These are phyloP conservation scores for Maudiozyma pseudohumilis DNA, from an alignment of 805 yeast species.

Conservation along the genomic window DNA sequence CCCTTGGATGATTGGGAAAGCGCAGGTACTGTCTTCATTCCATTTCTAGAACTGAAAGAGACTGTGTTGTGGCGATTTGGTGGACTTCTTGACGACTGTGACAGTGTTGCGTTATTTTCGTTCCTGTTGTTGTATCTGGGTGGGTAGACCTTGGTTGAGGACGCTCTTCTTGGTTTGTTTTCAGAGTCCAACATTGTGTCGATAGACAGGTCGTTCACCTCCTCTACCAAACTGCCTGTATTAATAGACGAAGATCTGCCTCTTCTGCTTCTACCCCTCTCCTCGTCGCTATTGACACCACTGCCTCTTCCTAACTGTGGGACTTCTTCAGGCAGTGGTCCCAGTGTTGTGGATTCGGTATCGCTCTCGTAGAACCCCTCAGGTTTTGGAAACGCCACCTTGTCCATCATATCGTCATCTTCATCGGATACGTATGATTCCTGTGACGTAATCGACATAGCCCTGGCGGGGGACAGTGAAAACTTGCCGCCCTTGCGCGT, in stretches of 20 bases:
- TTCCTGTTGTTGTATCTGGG: not conserved
- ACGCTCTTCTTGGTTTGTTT: not conserved
- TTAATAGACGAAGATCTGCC: constrained; percentile 4
- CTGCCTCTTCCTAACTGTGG: too few relatives aligned
- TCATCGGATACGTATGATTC: constrained; percentile 18
- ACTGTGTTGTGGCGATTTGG: not conserved
- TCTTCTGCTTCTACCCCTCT: constrained; percentile 1
- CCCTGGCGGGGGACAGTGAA: constrained; percentile 11
- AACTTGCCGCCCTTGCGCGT: constrained; percentile 13
- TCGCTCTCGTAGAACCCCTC: not conserved
- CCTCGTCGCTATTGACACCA: not conserved
- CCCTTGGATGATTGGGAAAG: not conserved
- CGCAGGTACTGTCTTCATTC: not conserved
- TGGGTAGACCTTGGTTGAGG: constrained; percentile 1
- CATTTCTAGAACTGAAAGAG: not conserved
- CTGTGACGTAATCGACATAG: constrained; percentile 13
- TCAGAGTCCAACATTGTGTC: constrained; percentile 8
- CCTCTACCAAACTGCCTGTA: not conserved
- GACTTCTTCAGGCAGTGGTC: too few relatives aligned
- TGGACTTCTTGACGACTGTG: not conserved
- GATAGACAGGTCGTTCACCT: constrained; percentile 5
- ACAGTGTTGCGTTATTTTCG: not conserved
- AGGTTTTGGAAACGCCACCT: not conserved
- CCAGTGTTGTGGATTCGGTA: not conserved
- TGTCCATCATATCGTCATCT: constrained; percentile 8